These are phyloP conservation scores for Circinella umbellata DNA, from an alignment of 371 early-diverging fungal species.

Conservation along the genomic window DNA sequence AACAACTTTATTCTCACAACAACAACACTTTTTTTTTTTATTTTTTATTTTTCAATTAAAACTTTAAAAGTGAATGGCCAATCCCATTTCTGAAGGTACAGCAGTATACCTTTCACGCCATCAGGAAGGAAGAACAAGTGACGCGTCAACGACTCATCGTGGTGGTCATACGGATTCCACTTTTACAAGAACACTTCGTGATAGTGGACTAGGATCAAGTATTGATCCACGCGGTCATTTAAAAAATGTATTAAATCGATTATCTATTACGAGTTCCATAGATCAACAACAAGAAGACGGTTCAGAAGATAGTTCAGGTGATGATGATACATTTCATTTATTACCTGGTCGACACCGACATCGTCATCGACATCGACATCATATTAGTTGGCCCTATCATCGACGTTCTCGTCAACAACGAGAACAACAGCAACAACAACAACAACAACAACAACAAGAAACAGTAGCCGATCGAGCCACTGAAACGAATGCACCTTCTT, in stretches of 20 bases:
- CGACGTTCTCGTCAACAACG: neutral
- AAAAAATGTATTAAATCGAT: constrained; percentile 4
- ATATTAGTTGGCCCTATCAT: constrained; percentile 29
- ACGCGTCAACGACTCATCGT: constrained; percentile 6
- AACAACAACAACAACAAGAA: neutral
- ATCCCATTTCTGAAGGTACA: constrained; percentile 39
- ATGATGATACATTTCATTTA: constrained; percentile 5
- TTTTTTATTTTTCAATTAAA: neutral
- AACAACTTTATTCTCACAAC: neutral
- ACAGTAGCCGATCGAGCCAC: neutral
- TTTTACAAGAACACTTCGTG: neutral
- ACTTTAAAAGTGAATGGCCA: constrained; percentile 23
- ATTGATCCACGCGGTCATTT: neutral
- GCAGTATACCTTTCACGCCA: constrained; percentile 26
- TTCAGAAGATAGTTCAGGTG: neutral
- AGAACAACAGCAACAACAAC: neutral
- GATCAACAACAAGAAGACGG: neutral
- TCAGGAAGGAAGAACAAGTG: constrained; percentile 10
- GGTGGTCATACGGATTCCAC: neutral
- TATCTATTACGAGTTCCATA: constrained; percentile 28
- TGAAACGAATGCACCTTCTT: neutral
- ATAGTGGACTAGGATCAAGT: neutral
- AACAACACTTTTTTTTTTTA: neutral
- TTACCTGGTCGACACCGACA: constrained; percentile 8
- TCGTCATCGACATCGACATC: constrained; percentile 34